These are phyloP conservation scores for Roridomyces roridus DNA, from an alignment of 768 basidiomycete genomes.

Conservation along the genomic window DNA sequence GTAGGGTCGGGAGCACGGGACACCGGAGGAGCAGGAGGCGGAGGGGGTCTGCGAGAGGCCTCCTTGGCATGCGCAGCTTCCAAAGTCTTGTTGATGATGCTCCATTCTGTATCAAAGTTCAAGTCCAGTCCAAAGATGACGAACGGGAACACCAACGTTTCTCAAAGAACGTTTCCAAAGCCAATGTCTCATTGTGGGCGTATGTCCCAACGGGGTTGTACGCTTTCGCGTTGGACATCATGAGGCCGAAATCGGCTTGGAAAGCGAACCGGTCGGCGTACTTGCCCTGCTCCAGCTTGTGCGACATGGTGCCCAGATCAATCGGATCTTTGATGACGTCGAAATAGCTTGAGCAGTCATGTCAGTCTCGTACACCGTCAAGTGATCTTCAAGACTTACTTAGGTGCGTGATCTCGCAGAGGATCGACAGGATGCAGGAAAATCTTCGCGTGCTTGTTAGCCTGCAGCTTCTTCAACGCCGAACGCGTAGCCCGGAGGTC, in stretches of 20 bases:
- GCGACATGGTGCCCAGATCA: constrained; percentile 89
- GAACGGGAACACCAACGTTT: constrained; percentile 62
- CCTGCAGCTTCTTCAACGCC: constrained; percentile 79
- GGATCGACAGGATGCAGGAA: constrained; percentile 96
- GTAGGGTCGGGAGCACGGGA: constrained; percentile 38
- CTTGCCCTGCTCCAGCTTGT: constrained; percentile 85
- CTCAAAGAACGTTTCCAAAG: constrained; percentile 83
- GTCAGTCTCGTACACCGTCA: neutral
- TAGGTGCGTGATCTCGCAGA: constrained; percentile 88
- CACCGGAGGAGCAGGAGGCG: constrained; percentile 44
- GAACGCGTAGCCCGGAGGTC: constrained; percentile 80
- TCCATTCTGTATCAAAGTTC: constrained; percentile 69
- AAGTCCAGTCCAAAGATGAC: neutral
- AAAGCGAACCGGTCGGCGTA: constrained; percentile 88
- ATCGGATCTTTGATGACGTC: constrained; percentile 91
- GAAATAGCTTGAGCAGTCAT: constrained; percentile 69
- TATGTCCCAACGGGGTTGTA: constrained; percentile 81
- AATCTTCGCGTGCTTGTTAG: constrained; percentile 72
- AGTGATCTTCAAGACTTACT: constrained; percentile 53
- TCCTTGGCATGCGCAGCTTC: constrained; percentile 63
- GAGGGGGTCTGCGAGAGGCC: constrained; percentile 41
- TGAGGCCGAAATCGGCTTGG: constrained; percentile 84
- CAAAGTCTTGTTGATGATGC: constrained; percentile 82
- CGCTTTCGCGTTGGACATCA: constrained; percentile 84
- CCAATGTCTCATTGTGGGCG: constrained; percentile 77